Evolutionary conservation across 257 asterid genomes (phyloP).

Genomic region (Mitragyna speciosa): DNA sequence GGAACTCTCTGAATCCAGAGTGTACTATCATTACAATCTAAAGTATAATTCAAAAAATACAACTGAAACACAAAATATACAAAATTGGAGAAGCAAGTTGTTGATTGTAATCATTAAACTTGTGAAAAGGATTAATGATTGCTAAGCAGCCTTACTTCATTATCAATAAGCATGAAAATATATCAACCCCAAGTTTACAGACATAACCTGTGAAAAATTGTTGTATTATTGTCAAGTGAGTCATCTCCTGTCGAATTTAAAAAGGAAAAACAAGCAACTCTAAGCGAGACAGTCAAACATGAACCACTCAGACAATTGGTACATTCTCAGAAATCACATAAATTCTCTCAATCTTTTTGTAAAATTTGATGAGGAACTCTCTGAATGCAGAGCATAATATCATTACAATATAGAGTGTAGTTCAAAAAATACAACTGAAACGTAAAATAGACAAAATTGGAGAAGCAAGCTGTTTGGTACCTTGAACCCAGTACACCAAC

Average conservation of each 20-base stretch:
- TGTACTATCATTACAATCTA: background rate
- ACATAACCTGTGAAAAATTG: too few species aligned
- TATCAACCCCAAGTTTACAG: too few species aligned
- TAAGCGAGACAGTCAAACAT: background rate
- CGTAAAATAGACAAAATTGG: background rate
- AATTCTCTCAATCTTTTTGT: background rate
- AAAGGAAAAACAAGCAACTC: background rate
- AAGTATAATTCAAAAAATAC: background rate
- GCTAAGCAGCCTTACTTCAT: too few species aligned
- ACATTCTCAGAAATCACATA: background rate
- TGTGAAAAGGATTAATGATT: too few species aligned
- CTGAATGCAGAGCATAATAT: background rate
- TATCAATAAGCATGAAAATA: too few species aligned
- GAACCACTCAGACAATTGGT: background rate
- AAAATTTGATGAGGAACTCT: background rate
- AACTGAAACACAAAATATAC: background rate
- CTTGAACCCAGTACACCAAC: constrained; percentile 52
- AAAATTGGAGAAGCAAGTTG: background rate
- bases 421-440: background rate
- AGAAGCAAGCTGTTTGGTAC: constrained; percentile 33
- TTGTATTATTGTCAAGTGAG: too few species aligned
- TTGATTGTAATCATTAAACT: too few species aligned
- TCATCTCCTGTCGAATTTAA: too few species aligned
- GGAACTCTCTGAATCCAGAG: background rate
- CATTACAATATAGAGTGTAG: background rate